These are phyloP conservation scores for Hansenula sp. DNA, from an alignment of 1,139 yeast genomes.

Conservation along the genomic window DNA sequence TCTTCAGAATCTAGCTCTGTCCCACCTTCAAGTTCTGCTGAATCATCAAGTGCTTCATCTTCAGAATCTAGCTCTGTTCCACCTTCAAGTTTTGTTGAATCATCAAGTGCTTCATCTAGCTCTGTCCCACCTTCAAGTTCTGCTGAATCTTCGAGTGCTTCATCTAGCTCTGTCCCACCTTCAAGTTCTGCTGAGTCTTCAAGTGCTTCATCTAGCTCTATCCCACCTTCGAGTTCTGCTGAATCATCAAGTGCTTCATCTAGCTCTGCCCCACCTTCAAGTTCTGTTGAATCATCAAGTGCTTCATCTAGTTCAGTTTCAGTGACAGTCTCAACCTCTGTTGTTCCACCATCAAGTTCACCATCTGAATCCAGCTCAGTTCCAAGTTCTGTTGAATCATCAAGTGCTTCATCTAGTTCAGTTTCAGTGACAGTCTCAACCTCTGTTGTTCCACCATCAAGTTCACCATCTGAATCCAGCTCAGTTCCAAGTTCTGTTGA, in stretches of 20 bases:
- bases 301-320: too few relatives aligned
- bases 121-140: background rate
- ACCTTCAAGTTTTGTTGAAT: background rate
- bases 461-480: background rate
- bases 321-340: too few relatives aligned
- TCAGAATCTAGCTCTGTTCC: background rate
- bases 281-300: too few relatives aligned
- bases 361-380: background rate
- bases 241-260: conserved; percentile 9
- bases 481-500: background rate
- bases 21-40: background rate
- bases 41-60: background rate
- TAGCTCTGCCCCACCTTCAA: background rate
- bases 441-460: too few relatives aligned
- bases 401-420: too few relatives aligned
- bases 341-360: background rate
- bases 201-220: conserved; percentile 25
- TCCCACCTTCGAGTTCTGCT: conserved; percentile 25
- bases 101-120: background rate
- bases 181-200: conserved; percentile 12
- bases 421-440: too few relatives aligned
- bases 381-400: background rate
- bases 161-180: conserved; percentile 27
- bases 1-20: background rate
- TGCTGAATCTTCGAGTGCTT: background rate